Conservation (phyloP, 164 flowering plant genomes). For the Magnolia officinalis region DNA sequence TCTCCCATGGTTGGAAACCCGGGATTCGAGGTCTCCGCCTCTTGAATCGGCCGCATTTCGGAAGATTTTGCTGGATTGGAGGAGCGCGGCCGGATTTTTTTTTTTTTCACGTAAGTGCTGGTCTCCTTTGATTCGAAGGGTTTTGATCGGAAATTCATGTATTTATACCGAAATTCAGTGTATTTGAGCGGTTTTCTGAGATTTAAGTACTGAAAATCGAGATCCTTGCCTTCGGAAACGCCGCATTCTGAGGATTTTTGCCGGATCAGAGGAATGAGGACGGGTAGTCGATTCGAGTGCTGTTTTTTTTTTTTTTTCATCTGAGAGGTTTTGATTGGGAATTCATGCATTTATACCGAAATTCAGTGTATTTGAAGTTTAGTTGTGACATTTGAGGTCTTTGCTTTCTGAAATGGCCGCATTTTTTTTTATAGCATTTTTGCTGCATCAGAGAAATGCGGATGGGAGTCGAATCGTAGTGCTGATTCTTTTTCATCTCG, state of each 20-base stretch:
- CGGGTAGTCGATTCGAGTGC: too few relatives aligned
- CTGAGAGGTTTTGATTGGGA: not conserved
- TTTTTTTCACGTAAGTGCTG: not conserved
- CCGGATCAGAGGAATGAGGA: too few relatives aligned
- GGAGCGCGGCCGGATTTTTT: not conserved
- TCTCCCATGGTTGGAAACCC: not conserved
- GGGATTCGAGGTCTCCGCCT: not conserved
- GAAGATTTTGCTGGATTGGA: not conserved
- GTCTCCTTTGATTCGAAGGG: not conserved
- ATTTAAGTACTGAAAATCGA: too few relatives aligned
- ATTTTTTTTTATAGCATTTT: too few relatives aligned
- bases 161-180: not conserved
- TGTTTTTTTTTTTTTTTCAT: not conserved
- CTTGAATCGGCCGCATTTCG: conserved; percentile 6
- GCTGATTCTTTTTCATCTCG: not conserved
- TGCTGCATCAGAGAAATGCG: too few relatives aligned
- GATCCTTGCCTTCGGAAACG: too few relatives aligned
- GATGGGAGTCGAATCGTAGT: too few relatives aligned
- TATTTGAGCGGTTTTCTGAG: not conserved
- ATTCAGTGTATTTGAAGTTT: not conserved
- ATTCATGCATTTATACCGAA: not conserved
- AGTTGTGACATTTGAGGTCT: too few relatives aligned
- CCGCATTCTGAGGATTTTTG: too few relatives aligned
- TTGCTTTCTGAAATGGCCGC: too few relatives aligned
- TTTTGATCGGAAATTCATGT: not conserved